Base-by-base conservation (phyloP, 2,329 filamentous ascomycete genomes). In the Coleophoma crateriformis region DNA sequence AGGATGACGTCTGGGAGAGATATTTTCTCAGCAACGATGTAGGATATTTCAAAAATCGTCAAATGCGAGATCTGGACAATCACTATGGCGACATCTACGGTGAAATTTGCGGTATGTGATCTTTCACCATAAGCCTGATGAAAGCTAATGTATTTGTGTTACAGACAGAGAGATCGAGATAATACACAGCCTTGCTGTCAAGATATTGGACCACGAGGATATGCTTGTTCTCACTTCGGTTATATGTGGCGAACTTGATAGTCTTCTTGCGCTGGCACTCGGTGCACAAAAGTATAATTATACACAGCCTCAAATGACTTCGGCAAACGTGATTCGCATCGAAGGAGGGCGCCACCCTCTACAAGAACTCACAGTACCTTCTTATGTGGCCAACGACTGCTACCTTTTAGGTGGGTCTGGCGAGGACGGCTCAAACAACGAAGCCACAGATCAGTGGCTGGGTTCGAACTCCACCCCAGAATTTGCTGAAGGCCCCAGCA, bases 131-230 rank as follows among this genome's bases (percentile, higher is more conserved):
- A 27, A 34, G 15, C 44, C 37, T 6, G 17, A 45, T 15, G 12
- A 49, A 40, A 51, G 11, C 7, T 17, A 32, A 34, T 45, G 2
- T 22, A 14, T 10, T 8, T 15, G 7, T 46, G 15, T 50, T 12
- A 45, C 19, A 87, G 91, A 96, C 61, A 82, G 82, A 49, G 92
- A 99, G 64, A 91, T 96, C 41, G 88, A 96, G 58, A 88, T 97
- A 40, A 78, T 94, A 0, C 87, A 96, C 60, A 73, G 79, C 3
- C 79, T 99, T 32, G 82, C 88, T 1, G 80, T 87, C 43, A 76
- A 74, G 35, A 73, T 96, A 14, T 71, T 96, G 1, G 72, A 82
- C 53, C 80, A 87, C 54, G 84, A 92, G 61, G 71, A 78, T 1
- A 64, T 81, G 6, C 75, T 99, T 10, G 69, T 81, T 4, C 65